A percentile compares a stretch with the other conserved stretches of the same genome.
Conservation (phyloP, 768 basidiomycete species). For the Heimioporus sp. region DNA sequence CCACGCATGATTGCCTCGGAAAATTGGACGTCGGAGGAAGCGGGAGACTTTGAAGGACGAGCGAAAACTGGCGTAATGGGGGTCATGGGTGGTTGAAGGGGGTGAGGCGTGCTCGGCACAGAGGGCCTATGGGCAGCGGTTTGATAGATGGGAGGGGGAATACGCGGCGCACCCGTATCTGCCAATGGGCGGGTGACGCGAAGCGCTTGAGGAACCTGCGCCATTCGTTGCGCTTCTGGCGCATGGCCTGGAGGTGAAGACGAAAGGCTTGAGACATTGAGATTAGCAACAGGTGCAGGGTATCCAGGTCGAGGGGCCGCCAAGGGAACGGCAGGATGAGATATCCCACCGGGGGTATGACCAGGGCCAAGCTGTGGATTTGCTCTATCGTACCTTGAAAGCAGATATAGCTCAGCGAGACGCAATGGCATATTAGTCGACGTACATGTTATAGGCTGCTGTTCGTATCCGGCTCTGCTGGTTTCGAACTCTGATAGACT, state of each 20-base stretch:
- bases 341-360: slow-evolving; percentile 38
- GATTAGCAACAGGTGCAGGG: slow-evolving; percentile 63
- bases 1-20: slow-evolving; percentile 62
- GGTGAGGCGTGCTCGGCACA: slow-evolving; percentile 61
- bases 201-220: slow-evolving; percentile 29
- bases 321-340: slow-evolving; percentile 42
- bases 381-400: slow-evolving; percentile 56
- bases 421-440: slow-evolving; percentile 14
- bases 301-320: slow-evolving; percentile 76
- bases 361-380: slow-evolving; percentile 54
- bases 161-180: slow-evolving; percentile 19
- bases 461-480: slow-evolving; percentile 50
- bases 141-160: slow-evolving; percentile 33
- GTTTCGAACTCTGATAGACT: slow-evolving; percentile 35
- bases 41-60: slow-evolving; percentile 47
- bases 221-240: slow-evolving; percentile 24
- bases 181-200: slow-evolving; percentile 17
- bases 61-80: slow-evolving; percentile 80
- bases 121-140: slow-evolving; percentile 28
- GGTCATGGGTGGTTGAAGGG: slow-evolving; percentile 71
- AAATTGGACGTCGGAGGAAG: slow-evolving; percentile 47
- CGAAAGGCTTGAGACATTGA: slow-evolving; percentile 54
- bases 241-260: slow-evolving; percentile 32
- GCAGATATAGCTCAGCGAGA: slow-evolving; percentile 6
- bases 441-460: slow-evolving; percentile 68